These are phyloP conservation scores for Cantharellus cinnabarinus DNA, from an alignment of 768 basidiomycete species.

Conservation along the genomic window DNA sequence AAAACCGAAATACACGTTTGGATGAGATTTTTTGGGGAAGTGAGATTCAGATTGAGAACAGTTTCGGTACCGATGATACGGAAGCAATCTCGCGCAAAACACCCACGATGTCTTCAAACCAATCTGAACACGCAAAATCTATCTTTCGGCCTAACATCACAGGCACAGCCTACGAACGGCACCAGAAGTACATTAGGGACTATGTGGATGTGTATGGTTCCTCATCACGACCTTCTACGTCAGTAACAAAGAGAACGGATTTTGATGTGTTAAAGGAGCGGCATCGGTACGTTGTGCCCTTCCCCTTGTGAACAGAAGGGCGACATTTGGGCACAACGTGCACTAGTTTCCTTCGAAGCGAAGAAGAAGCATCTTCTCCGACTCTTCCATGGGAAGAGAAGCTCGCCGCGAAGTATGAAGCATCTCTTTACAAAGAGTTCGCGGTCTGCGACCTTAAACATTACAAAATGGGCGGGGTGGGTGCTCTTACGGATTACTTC, in stretches of 20 bases:
- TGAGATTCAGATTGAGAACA: no score
- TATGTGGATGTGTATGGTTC: conserved; percentile 8
- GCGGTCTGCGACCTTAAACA: conserved; percentile 88
- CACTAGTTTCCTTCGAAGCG: conserved; percentile 56
- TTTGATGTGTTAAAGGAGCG: conserved; percentile 23
- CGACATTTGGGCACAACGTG: neutral
- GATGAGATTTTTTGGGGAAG: no score
- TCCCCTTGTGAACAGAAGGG: neutral
- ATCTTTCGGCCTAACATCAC: conserved; percentile 14
- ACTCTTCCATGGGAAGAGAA: conserved; percentile 56
- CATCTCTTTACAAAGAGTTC: conserved; percentile 75
- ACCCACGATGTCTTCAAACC: no score
- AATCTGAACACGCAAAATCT: neutral
- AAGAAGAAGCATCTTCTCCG: conserved; percentile 19
- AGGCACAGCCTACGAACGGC: conserved; percentile 16
- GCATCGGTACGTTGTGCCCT: conserved; percentile 14
- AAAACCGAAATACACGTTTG: no score
- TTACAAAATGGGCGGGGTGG: conserved; percentile 76
- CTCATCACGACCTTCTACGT: neutral
- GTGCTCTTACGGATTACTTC: conserved; percentile 12
- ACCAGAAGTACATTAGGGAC: conserved; percentile 10
- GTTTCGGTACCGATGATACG: no score
- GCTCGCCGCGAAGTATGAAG: conserved; percentile 76
- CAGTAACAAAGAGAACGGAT: conserved; percentile 14
- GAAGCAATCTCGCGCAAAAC: no score